Evolutionary conservation across 768 basidiomycete species (phyloP).

Genomic region (Mycena haematopus): DNA sequence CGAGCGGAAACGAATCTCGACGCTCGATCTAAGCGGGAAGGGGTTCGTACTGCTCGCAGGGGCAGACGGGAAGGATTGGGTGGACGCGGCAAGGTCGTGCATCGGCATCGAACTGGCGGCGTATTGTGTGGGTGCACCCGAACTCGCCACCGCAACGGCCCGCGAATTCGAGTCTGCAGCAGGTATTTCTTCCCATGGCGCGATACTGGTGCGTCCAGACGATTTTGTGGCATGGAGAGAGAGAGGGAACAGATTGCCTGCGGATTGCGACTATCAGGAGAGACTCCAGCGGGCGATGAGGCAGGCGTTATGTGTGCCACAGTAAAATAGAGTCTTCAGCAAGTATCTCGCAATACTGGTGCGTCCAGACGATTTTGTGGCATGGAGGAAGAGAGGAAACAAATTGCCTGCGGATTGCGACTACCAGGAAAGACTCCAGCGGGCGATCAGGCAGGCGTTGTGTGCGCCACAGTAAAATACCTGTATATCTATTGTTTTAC

Average conservation of each 20-base stretch:
- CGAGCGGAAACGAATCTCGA: background rate
- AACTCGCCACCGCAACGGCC: background rate
- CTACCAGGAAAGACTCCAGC: no score
- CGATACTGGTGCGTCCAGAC: background rate
- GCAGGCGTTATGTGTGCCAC: no score
- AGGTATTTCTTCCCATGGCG: background rate
- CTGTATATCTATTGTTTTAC: no score
- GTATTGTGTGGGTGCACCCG: background rate
- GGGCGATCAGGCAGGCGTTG: no score
- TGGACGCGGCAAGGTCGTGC: background rate
- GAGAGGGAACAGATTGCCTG: no score
- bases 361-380: background rate
- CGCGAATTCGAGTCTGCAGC: background rate
- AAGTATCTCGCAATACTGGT: background rate
- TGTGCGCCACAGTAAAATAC: no score
- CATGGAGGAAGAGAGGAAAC: background rate
- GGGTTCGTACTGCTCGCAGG: background rate
- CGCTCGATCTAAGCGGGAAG: background rate
- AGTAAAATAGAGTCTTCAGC: background rate
- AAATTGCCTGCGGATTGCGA: no score
- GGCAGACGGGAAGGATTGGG: background rate
- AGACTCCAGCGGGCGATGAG: no score
- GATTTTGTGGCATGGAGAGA: background rate
- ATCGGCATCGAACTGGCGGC: background rate
- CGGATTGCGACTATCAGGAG: no score